phyloP scores from a whole-genome alignment of 2,329 filamentous ascomycete species.

The Canariomyces notabilis region DNA sequence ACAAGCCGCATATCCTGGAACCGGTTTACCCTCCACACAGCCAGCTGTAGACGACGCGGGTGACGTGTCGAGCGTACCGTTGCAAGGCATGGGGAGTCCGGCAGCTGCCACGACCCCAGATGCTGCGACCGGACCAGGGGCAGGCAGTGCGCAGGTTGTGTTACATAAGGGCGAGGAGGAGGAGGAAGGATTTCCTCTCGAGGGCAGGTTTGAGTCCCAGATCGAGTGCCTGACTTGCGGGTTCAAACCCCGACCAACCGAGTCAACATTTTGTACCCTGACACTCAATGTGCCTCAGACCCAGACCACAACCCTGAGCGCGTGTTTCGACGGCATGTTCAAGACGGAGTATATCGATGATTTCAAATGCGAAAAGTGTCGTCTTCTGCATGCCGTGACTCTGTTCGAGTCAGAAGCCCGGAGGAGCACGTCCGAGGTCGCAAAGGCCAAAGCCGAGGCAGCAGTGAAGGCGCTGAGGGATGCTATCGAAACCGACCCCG shows the following conservation, averaged over 20 bases:
- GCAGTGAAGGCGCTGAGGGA: slow-evolving; percentile 61
- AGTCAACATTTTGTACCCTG: slow-evolving; percentile 84
- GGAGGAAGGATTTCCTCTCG: slow-evolving; percentile 80
- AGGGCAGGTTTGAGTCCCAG: slow-evolving; percentile 89
- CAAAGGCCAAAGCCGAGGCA: slow-evolving; percentile 46
- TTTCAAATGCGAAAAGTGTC: slow-evolving; percentile 91
- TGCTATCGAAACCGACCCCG: slow-evolving; percentile 76
- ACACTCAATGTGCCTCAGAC: slow-evolving; percentile 87
- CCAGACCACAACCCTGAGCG: slow-evolving; percentile 72
- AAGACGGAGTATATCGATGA: slow-evolving; percentile 96
- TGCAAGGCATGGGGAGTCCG: background rate
- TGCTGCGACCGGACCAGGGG: background rate
- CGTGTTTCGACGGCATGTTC: slow-evolving; percentile 89
- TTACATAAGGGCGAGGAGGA: slow-evolving; percentile 37
- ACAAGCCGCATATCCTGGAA: slow-evolving; percentile 26
- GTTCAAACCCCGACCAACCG: slow-evolving; percentile 79
- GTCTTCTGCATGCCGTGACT: slow-evolving; percentile 72
- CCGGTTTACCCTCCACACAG: background rate
- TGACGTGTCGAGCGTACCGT: background rate
- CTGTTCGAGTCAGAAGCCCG: slow-evolving; percentile 56
- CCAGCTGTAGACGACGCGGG: background rate
- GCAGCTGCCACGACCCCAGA: background rate
- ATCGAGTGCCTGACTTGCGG: slow-evolving; percentile 87
- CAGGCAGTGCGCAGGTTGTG: slow-evolving; percentile 6
- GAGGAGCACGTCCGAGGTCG: slow-evolving; percentile 48